These are phyloP conservation scores for Moesziomyces sp. DNA, from an alignment of 1,284 basidiomycete species.

Conservation along the genomic window DNA sequence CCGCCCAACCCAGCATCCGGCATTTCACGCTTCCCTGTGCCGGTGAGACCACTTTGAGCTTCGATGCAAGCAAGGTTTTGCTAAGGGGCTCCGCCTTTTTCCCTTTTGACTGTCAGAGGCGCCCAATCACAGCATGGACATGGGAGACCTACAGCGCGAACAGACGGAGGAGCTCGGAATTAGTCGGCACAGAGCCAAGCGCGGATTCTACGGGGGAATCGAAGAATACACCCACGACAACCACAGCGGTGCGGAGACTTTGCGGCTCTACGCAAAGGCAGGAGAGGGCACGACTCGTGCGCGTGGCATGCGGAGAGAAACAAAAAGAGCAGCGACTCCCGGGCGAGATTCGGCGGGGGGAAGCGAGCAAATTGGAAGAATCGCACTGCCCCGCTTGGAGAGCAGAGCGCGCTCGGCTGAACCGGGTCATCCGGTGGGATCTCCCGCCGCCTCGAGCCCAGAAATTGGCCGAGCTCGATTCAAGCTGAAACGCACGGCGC, in stretches of 20 bases:
- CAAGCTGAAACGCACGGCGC: neutral
- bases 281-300: neutral
- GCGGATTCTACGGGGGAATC: neutral
- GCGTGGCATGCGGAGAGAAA: neutral
- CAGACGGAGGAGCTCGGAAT: conserved; percentile 26
- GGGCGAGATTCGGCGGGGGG: neutral
- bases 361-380: neutral
- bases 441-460: too few species aligned
- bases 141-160: neutral
- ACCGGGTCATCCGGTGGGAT: neutral
- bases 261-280: neutral
- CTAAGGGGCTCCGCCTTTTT: neutral
- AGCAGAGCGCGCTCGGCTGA: neutral
- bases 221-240: neutral
- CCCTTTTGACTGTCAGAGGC: neutral
- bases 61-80: neutral
- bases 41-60: neutral
- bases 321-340: neutral
- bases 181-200: conserved; percentile 1
- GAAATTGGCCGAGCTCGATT: neutral
- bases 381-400: neutral
- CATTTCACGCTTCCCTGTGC: neutral
- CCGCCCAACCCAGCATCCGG: neutral
- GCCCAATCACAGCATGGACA: neutral
- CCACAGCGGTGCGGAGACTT: neutral